Evolutionary conservation across 768 basidiomycete genomes (phyloP), one percentile per base, ranked within the genome.

Genomic region (Macrolepiota albuminosa): DNA sequence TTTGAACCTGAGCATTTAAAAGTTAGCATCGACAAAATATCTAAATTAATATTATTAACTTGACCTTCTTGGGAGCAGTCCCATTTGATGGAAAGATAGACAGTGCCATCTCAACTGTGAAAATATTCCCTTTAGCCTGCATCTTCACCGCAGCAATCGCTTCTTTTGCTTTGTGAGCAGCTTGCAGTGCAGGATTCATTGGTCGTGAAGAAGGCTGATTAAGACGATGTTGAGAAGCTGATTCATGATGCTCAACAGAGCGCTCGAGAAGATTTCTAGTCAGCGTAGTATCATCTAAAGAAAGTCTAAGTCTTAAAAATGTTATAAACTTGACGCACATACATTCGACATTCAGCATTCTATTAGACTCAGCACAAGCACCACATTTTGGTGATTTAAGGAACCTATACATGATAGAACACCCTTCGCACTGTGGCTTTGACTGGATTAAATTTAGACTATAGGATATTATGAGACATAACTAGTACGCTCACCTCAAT

Each of bases 161-260:
- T 21, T 21, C 21, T 21, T 21, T 55, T 11, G 54, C 40, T 33
- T 55, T 55, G 42, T 55, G 39, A 13, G 54, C 54, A 1, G 42
- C 40, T 33, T 33, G 42, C 1, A 55, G 54, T 31, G 54, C 54
- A 31, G 54, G 16, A 43, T 55, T 45, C 54, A 55, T 51, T 8
- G 46, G 37, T 10, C n/a, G 43, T 6, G 37, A 31, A 4, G 33
- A 51, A 33, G 58, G 29, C 51, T 59, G 58, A 11, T 54, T 53
- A 11, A 59, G 42, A 0, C 58, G 13, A 24, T 59, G 58, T 36
- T 59, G 24, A 46, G 58, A 59, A 21, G 58, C 58, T 33, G 24
- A 54, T 31, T 37, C 10, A 1, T 59, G 49, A n/a, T 54, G 36
- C 24, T 42, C 29, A 39, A 36, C 18, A 37, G 26, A 31, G 16